Evolutionary conservation across 2,329 filamentous ascomycete species (phyloP).

Genomic region (Fusarium subtropicale): DNA sequence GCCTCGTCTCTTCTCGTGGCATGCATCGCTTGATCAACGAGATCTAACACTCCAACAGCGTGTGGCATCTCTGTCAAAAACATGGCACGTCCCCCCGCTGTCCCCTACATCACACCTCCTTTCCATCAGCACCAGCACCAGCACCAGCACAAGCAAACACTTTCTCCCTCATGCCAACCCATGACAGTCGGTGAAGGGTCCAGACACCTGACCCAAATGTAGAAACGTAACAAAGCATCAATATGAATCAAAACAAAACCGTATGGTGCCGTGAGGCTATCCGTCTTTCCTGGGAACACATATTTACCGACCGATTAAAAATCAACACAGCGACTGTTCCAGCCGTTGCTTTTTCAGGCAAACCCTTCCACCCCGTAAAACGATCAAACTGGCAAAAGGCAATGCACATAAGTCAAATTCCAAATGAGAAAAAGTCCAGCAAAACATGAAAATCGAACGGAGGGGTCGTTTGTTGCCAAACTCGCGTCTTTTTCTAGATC

Average conservation of each 20-base stretch:
- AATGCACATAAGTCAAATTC: constrained; percentile 31
- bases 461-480: constrained; percentile 51
- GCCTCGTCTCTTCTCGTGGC: constrained; percentile 6
- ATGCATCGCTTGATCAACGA: not conserved
- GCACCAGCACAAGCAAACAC: not conserved
- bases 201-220: constrained; percentile 27
- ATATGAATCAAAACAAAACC: constrained; percentile 45
- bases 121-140: not conserved
- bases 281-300: constrained; percentile 52
- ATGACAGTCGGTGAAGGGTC: constrained; percentile 1
- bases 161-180: constrained; percentile 13
- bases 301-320: constrained; percentile 47
- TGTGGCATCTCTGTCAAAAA: not conserved
- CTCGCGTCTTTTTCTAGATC: constrained; percentile 46
- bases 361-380: constrained; percentile 27
- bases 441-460: constrained; percentile 34
- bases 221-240: constrained; percentile 36
- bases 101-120: not conserved
- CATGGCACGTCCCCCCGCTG: not conserved
- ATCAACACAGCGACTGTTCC: constrained; percentile 32
- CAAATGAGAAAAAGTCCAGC: constrained; percentile 17
- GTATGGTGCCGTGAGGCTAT: constrained; percentile 55
- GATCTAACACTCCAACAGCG: not conserved
- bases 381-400: constrained; percentile 21
- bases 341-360: constrained; percentile 38